Percentiles rank a stretch among this genome's conserved stretches.
Conservation (phyloP, 345 rosid species). For the Euphorbia pulcherrima region DNA sequence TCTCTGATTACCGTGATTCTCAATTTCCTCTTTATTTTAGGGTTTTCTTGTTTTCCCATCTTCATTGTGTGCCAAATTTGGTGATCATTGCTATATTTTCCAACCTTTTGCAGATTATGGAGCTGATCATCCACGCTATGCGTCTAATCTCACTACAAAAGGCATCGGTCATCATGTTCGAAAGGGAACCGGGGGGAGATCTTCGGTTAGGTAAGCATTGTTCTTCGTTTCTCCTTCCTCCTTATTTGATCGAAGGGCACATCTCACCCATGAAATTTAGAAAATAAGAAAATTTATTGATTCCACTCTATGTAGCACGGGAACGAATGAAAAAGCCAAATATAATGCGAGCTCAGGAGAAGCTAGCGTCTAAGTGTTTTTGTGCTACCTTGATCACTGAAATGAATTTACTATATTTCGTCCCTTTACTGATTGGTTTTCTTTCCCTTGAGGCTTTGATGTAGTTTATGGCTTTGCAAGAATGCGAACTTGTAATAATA, state of each 20-base stretch:
- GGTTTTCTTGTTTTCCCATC: background rate
- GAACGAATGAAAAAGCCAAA: too few relatives aligned
- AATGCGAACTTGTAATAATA: too few relatives aligned
- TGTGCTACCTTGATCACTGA: too few relatives aligned
- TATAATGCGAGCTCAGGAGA: too few relatives aligned
- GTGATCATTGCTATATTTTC: conserved; percentile 1
- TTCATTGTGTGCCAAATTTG: background rate
- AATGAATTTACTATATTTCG: too few relatives aligned
- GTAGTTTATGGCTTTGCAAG: background rate
- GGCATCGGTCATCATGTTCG: conserved; percentile 81
- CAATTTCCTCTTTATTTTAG: conserved; percentile 2
- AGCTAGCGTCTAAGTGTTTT: too few relatives aligned
- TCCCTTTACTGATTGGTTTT: background rate
- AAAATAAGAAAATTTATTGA: background rate
- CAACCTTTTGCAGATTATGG: conserved; percentile 44
- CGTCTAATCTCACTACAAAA: conserved; percentile 57
- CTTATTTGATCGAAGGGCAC: too few relatives aligned
- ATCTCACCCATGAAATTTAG: background rate
- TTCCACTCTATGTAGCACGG: too few relatives aligned
- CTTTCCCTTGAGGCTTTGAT: background rate
- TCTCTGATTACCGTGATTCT: conserved; percentile 40
- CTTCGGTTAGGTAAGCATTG: conserved; percentile 99
- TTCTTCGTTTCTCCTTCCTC: too few relatives aligned
- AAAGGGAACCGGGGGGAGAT: conserved; percentile 99
- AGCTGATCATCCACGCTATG: conserved; percentile 53